Evolutionary conservation across 257 asterid genomes (phyloP), one percentile per base, ranked within the genome.

Genomic region (Nicotiana otophora): DNA sequence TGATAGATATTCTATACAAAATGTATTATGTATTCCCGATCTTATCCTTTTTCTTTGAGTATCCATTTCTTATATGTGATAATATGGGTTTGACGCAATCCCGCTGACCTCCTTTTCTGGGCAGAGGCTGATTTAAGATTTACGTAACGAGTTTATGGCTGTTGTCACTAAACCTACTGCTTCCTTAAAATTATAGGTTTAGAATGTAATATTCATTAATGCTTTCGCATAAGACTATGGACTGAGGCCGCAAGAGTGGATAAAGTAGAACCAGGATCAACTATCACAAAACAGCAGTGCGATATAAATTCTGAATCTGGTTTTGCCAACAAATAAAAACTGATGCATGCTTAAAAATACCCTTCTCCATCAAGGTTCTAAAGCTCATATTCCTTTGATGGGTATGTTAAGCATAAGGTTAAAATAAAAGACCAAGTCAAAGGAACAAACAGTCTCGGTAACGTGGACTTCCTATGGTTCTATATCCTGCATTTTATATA

Each of bases 1-100:
- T 81, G 34, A 34, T 39, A 33, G 82, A 53, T 60, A 75, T 17
- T 74, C 51, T 75, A 51, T 70, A 82, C 54, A n/a, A 82, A 48
- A 62, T 72, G 79, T 33, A 67, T 70, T 39, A 31, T 11, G 26
- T 70, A 30, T 62, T 77, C 19, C 26, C 10, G 12, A 9, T 82
- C 30, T 53, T 28, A 15, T 72, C 36, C 36, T 46, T 48, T 23
- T 48, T 5, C 20, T 20, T 6, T 42, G 51, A 12, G 6, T 15
- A 48, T 46, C 42, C 12, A 72, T 72, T 3, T 74, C 42, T 74
- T 48, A 23, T 42, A 33, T 70, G 78, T 9, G 51, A 42, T 42
- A 9, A 57, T 70, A 11, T 20, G 12, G 12, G 11, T 70, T 70
- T 70, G 58, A 10, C 12, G 16, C 78, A 6, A 15, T 26, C 64